These are phyloP conservation scores for Karstenula rhodostoma DNA, from an alignment of 2,329 filamentous ascomycete species.

Conservation along the genomic window DNA sequence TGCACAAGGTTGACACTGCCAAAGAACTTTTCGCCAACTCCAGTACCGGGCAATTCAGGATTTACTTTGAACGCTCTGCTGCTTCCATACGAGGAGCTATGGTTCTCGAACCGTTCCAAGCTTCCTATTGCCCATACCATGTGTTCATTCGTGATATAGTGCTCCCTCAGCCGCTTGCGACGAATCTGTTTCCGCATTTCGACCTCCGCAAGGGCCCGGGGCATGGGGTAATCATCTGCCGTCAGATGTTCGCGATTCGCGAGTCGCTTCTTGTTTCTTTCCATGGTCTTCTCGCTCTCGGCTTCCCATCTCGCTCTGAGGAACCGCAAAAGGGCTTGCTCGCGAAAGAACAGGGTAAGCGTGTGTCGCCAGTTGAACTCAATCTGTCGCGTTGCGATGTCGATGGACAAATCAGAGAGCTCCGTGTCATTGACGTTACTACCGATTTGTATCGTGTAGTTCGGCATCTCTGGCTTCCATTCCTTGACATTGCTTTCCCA, in stretches of 20 bases:
- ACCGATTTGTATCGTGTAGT: slow-evolving; percentile 41
- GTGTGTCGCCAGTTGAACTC: slow-evolving; percentile 38
- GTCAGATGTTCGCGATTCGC: slow-evolving; percentile 26
- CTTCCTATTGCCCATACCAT: slow-evolving; percentile 43
- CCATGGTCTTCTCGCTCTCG: slow-evolving; percentile 17
- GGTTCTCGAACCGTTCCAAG: slow-evolving; percentile 34
- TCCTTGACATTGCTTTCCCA: slow-evolving; percentile 38
- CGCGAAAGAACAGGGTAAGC: slow-evolving; percentile 43
- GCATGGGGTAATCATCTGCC: slow-evolving; percentile 22
- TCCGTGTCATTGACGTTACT: slow-evolving; percentile 44
- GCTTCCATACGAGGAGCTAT: slow-evolving; percentile 18
- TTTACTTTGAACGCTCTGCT: slow-evolving; percentile 28
- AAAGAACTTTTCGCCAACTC: slow-evolving; percentile 42
- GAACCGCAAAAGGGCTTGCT: slow-evolving; percentile 28
- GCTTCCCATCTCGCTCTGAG: slow-evolving; percentile 22
- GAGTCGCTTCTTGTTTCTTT: slow-evolving; percentile 22
- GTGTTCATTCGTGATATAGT: slow-evolving; percentile 33
- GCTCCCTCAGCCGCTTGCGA: slow-evolving; percentile 32
- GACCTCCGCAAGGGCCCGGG: slow-evolving; percentile 23
- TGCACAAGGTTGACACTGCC: slow-evolving; percentile 39
- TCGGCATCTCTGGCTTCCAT: slow-evolving; percentile 38
- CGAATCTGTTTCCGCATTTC: slow-evolving; percentile 35
- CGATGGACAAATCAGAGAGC: slow-evolving; percentile 33
- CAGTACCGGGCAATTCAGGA: slow-evolving; percentile 37
- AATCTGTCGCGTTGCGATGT: slow-evolving; percentile 30